A percentile compares a stretch with the other conserved stretches of the same genome.
Conservation (phyloP, 1,284 basidiomycete genomes). For the Wallemia ichthyophaga region DNA sequence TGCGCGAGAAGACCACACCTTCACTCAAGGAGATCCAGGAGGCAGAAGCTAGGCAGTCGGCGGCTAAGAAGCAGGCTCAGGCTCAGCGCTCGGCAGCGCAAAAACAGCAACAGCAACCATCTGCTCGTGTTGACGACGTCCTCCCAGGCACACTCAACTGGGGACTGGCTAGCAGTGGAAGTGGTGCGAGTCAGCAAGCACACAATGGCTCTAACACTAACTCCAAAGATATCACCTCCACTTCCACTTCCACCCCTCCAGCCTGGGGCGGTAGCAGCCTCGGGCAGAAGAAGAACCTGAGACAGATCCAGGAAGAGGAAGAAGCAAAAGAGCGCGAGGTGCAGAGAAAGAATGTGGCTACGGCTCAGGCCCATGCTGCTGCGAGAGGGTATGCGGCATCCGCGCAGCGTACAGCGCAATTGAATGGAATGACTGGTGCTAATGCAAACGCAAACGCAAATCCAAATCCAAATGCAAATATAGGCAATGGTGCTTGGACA, state of each 20-base stretch:
- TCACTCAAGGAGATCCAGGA: constrained; percentile 87
- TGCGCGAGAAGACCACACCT: constrained; percentile 18
- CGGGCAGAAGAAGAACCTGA: constrained; percentile 65
- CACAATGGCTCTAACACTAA: no score
- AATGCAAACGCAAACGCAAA: constrained; percentile 18
- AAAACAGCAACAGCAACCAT: constrained; percentile 12
- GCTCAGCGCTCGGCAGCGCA: constrained; percentile 21
- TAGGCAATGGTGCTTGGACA: constrained; percentile 41
- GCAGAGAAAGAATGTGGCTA: constrained; percentile 14
- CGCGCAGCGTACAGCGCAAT: constrained; percentile 4
- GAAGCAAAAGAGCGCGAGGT: constrained; percentile 42
- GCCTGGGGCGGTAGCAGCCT: constrained; percentile 26
- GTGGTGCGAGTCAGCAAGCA: no score
- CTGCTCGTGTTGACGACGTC: constrained; percentile 8
- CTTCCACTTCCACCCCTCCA: constrained; percentile 26
- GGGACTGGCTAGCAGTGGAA: constrained; percentile 18
- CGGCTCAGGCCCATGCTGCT: constrained; percentile 8
- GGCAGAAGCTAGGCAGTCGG: constrained; percentile 51
- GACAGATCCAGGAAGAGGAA: constrained; percentile 96
- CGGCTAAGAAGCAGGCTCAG: constrained; percentile 32
- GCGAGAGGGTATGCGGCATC: constrained; percentile 22
- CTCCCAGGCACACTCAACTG: constrained; percentile 16
- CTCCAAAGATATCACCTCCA: constrained; percentile 11
- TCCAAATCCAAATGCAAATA: constrained; percentile 5
- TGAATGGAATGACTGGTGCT: no score